Evolutionary conservation across 2,329 filamentous ascomycete genomes (phyloP).

Genomic region (Byssochlamys sp.): DNA sequence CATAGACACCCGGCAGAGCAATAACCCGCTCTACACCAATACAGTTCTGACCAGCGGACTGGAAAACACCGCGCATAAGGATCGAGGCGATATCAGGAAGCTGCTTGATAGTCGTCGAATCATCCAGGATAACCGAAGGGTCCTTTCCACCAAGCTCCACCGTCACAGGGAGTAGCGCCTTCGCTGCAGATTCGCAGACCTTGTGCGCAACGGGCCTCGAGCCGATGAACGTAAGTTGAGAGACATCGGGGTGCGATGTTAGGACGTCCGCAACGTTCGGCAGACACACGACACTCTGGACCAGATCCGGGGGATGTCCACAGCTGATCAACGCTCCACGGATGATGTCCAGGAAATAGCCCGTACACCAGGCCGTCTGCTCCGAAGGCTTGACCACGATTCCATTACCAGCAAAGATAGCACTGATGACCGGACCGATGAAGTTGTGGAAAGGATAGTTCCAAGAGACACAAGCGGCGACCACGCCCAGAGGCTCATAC

Average conservation of each 20-base stretch:
- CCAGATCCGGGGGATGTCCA: conserved; percentile 68
- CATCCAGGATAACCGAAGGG: conserved; percentile 79
- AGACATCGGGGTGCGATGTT: conserved; percentile 73
- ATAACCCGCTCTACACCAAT: conserved; percentile 93
- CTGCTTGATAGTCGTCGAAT: conserved; percentile 47
- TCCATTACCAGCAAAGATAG: conserved; percentile 81
- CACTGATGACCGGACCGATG: conserved; percentile 79
- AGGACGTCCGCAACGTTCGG: conserved; percentile 70
- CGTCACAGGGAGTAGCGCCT: conserved; percentile 73
- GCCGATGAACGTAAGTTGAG: conserved; percentile 92
- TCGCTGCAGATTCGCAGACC: conserved; percentile 77
- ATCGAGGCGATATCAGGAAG: conserved; percentile 68
- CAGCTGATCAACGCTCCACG: conserved; percentile 70
- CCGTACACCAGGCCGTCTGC: conserved; percentile 84
- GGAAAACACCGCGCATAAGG: conserved; percentile 84
- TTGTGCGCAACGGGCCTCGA: conserved; percentile 76
- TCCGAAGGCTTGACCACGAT: conserved; percentile 91
- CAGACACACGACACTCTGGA: conserved; percentile 82
- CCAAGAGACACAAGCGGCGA: conserved; percentile 89
- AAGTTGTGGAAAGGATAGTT: conserved; percentile 97
- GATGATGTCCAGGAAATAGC: conserved; percentile 71
- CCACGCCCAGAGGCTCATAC: conserved; percentile 87
- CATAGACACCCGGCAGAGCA: conserved; percentile 66
- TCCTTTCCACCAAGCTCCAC: conserved; percentile 94
- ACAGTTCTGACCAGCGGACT: conserved; percentile 93